These are phyloP conservation scores for Backusella circina DNA, from an alignment of 192 early-diverging fungal genomes.

Conservation along the genomic window DNA sequence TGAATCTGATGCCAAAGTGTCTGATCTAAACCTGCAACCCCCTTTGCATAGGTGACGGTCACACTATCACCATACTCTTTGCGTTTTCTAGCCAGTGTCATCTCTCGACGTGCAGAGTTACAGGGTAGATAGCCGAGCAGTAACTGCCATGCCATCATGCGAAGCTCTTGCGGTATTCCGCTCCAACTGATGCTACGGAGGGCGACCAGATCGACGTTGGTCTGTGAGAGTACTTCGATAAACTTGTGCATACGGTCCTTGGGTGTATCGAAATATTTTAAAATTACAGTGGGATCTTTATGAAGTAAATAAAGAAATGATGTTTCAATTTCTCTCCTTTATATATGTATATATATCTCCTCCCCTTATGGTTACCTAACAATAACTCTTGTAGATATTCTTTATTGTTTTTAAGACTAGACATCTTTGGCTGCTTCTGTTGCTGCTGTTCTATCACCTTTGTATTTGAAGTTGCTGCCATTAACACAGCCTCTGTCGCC, in stretches of 20 bases:
- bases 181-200: slow-evolving; percentile 89
- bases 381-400: slow-evolving; percentile 13
- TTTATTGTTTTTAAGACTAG: slow-evolving; percentile 1
- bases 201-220: slow-evolving; percentile 71
- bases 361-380: not conserved
- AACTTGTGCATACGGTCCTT: slow-evolving; percentile 42
- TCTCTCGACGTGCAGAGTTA: slow-evolving; percentile 79
- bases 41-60: slow-evolving; percentile 75
- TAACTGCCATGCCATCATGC: slow-evolving; percentile 90
- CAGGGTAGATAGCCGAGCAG: slow-evolving; percentile 92
- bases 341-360: not conserved
- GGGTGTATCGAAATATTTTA: not conserved
- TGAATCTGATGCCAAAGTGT: slow-evolving; percentile 93
- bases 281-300: not conserved
- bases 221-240: slow-evolving; percentile 40
- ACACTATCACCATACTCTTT: slow-evolving; percentile 91
- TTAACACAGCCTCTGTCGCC: not conserved
- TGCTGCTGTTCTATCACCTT: not conserved
- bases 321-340: not conserved
- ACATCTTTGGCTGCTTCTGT: slow-evolving; percentile 10
- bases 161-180: slow-evolving; percentile 83
- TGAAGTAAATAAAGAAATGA: no score
- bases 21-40: slow-evolving; percentile 77
- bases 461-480: not conserved
- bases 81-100: slow-evolving; percentile 83